Evolutionary conservation across 192 early-diverging fungal genomes (phyloP).

Genomic region (Podila horticola): DNA sequence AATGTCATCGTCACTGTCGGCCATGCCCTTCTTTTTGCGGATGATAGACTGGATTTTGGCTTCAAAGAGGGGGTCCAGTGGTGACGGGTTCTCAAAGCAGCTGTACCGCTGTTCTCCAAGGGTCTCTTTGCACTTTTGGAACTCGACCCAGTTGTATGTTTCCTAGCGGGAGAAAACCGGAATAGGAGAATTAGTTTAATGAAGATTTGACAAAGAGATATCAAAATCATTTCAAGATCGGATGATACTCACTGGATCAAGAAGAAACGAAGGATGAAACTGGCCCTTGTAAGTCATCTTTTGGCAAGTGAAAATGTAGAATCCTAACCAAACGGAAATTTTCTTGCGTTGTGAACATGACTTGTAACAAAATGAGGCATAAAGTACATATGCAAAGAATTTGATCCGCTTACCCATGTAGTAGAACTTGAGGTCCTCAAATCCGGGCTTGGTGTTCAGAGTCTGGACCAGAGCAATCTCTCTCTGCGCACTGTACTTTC

Average conservation of each 20-base stretch:
- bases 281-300: slow-evolving; percentile 98
- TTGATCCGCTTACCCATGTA: slow-evolving; percentile 80
- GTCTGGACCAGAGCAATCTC: slow-evolving; percentile 78
- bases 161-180: slow-evolving; percentile 29
- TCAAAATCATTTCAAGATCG: neutral
- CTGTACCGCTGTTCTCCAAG: slow-evolving; percentile 65
- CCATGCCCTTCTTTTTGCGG: slow-evolving; percentile 10
- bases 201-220: neutral
- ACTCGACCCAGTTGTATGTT: slow-evolving; percentile 62
- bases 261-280: slow-evolving; percentile 84
- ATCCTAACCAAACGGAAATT: slow-evolving; percentile 62
- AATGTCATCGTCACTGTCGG: slow-evolving; percentile 16
- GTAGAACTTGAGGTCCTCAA: slow-evolving; percentile 77
- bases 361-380: no score
- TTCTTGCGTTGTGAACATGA: no score
- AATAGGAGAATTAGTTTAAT: neutral
- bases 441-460: slow-evolving; percentile 50
- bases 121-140: slow-evolving; percentile 59
- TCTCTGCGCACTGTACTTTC: slow-evolving; percentile 86
- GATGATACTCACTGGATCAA: slow-evolving; percentile 71
- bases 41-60: slow-evolving; percentile 25
- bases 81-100: slow-evolving; percentile 41
- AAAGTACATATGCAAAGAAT: no score
- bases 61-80: slow-evolving; percentile 25
- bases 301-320: slow-evolving; percentile 88